phyloP scores from a whole-genome alignment of 805 yeast genomes.

The Pichia cabralensis region DNA sequence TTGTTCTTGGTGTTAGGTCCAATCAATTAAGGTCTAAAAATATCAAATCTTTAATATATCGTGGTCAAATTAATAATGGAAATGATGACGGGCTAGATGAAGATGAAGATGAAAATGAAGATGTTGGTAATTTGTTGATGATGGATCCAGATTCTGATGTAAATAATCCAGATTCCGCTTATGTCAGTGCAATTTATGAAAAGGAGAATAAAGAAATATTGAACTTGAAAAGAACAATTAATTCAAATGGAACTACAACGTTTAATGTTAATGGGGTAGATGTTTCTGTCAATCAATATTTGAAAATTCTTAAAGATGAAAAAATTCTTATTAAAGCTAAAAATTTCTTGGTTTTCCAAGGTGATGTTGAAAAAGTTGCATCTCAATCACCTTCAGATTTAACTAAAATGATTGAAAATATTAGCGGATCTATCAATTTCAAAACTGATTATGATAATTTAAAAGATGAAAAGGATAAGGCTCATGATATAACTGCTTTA shows the following conservation, averaged over 20 bases:
- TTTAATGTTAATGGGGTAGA: conserved; percentile 53
- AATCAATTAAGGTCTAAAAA: conserved; percentile 65
- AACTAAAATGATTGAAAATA: conserved; percentile 63
- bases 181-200: conserved; percentile 71
- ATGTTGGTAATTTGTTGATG: conserved; percentile 45
- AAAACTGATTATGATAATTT: conserved; percentile 57
- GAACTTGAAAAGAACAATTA: conserved; percentile 54
- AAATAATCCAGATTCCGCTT: conserved; percentile 41
- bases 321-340: conserved; percentile 81
- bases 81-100: conserved; percentile 16
- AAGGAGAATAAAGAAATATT: conserved; percentile 48
- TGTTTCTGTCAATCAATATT: conserved; percentile 57
- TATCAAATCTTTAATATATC: conserved; percentile 67
- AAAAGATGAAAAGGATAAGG: conserved; percentile 52
- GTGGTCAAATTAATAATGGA: conserved; percentile 44
- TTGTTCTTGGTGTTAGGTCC: conserved; percentile 79
- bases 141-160: conserved; percentile 15
- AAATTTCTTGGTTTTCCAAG: conserved; percentile 91
- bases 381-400: conserved; percentile 73
- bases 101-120: conserved; percentile 14
- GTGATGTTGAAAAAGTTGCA: conserved; percentile 92
- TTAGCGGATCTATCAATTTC: conserved; percentile 71
- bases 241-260: conserved; percentile 49
- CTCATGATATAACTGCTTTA: conserved; percentile 53
- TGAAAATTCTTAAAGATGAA: conserved; percentile 57